Base-by-base conservation (phyloP, 140 eudicot genomes). In the Cichorium intybus region DNA sequence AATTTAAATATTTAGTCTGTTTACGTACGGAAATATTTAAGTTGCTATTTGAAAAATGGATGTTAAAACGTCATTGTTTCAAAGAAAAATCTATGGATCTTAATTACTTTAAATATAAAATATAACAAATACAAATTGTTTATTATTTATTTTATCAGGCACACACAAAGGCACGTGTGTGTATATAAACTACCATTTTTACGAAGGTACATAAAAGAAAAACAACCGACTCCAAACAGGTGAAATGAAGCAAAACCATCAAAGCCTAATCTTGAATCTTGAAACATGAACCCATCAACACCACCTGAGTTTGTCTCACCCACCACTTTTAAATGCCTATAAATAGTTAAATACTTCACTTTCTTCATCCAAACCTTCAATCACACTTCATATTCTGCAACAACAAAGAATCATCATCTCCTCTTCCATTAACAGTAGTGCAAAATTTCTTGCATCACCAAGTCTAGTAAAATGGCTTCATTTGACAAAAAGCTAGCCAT, bases 401-500 rank as follows among this genome's bases (percentile, higher is more conserved):
- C 47, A 41, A 37, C 71, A 53, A 24, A 24, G 3, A 39, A 24
- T 35, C 37, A 10, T 34, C 49, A 14, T 51, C 35, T 27, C 33
- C 11, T 60, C 26, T 51, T 51, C 17, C 31, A 43, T 52, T 43
- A 43, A 1, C 39, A 26, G 16, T 50, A 49, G 17, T 46, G 29
- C 69, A 24, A 62, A 24, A 14, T 23, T 35, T 22, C 26, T 17
- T 31, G 16, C 5, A 37, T 26, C 0, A 18, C 24, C 15, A 24
- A 69, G 14, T 10, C 33, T 41, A 6, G 5, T 31, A 4, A 2
- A 56, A 75, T 83, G 88, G 70, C 82, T 60, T 84, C 94, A 33
- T 33, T 82, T 2, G 97, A 91, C 46, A 88, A 85, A 24, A 87
- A 81, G 80, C 75, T 87, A 37, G 96, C 94, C 70, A 74, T 88